Conservation (phyloP, 1,284 basidiomycete species). For the Apiotrichum akiyoshidainum region DNA sequence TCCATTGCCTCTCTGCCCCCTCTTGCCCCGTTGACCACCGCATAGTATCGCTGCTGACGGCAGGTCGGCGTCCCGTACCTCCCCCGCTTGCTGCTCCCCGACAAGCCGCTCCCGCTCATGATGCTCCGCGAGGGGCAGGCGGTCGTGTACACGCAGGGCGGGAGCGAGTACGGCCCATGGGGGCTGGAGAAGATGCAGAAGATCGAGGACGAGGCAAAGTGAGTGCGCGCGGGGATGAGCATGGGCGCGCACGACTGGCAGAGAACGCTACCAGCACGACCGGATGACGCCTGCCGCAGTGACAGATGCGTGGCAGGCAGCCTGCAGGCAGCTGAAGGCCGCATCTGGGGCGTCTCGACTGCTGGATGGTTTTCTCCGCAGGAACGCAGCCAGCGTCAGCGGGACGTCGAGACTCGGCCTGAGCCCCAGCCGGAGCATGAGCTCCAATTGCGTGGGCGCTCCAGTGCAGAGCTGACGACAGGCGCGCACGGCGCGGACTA, state of each 20-base stretch:
- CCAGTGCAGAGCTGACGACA: constrained; percentile 16
- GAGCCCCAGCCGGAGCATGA: no score
- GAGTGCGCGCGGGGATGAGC: constrained; percentile 31
- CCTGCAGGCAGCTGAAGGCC: no score
- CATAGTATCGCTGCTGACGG: not conserved
- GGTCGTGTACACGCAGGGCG: constrained; percentile 68
- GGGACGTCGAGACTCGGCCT: no score
- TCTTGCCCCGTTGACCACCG: no score
- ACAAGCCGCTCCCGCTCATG: constrained; percentile 63
- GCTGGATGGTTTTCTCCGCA: no score
- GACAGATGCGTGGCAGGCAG: no score
- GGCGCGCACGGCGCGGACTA: constrained; percentile 64
- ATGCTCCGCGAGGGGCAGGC: constrained; percentile 76
- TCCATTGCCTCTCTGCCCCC: not conserved
- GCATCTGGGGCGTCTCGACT: no score
- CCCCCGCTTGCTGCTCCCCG: constrained; percentile 52
- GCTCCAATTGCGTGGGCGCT: no score
- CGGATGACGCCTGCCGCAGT: no score
- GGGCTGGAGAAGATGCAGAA: constrained; percentile 63
- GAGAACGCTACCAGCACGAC: no score
- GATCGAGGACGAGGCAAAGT: constrained; percentile 67
- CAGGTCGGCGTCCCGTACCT: constrained; percentile 65
- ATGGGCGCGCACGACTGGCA: no score
- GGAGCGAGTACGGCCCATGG: constrained; percentile 70
- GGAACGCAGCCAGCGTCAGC: no score